A percentile compares a stretch with the other conserved stretches of the same genome.
Evolutionary conservation across 768 basidiomycete species (phyloP).

Genomic region (Rhodosporidiobolus sp.): DNA sequence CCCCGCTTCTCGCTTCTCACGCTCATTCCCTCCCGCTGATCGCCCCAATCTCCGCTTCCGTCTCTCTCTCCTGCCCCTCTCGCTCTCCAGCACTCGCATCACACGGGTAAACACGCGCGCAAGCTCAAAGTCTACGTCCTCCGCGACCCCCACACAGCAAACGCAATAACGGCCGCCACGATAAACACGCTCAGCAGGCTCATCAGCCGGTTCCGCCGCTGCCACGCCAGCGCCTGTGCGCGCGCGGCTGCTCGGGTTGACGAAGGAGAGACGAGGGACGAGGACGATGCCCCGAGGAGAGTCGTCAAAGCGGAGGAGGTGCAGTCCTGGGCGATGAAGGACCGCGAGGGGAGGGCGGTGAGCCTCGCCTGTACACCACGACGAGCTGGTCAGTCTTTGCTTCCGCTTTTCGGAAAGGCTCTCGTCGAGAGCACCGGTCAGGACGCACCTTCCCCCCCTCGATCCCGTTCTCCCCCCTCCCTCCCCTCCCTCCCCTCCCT

Average conservation of each 20-base stretch:
- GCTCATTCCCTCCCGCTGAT: no score
- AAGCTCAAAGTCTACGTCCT: neutral
- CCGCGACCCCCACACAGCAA: neutral
- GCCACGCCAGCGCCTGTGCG: neutral
- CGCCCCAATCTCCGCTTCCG: no score
- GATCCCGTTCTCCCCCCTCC: neutral
- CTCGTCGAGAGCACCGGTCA: no score
- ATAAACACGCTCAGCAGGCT: neutral
- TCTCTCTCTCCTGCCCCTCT: no score
- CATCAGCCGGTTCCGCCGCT: constrained; percentile 3
- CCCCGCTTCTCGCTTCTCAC: no score
- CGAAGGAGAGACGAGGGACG: neutral
- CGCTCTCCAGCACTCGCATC: no score
- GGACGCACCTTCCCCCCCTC: neutral
- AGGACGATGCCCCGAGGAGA: neutral
- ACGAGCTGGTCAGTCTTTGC: no score
- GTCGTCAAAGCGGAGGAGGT: neutral
- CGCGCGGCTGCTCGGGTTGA: neutral
- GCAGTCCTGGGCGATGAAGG: neutral
- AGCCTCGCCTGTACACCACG: no score
- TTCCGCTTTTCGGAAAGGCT: no score
- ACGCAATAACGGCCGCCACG: neutral
- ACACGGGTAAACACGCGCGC: no score
- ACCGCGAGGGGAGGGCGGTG: neutral
- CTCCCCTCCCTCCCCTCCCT: neutral